Evolutionary conservation across 495 filamentous ascomycete species (phyloP), one percentile per base, ranked within the genome.

Genomic region (Trichoderma reesei): DNA sequence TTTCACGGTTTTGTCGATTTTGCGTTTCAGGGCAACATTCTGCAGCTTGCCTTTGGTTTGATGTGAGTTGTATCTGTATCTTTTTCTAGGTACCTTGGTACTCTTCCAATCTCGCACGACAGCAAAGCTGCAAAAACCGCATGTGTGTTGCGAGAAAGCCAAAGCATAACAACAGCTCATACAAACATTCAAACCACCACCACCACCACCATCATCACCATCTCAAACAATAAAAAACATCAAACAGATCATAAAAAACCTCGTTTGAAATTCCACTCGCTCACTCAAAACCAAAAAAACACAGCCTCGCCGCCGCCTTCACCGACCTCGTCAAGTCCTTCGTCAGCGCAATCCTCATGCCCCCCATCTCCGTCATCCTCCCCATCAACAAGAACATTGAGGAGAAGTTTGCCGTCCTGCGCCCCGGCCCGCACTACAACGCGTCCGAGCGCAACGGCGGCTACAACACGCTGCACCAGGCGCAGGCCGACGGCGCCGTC

Each of bases 31-130:
- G 88, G 89, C 64, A 91, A 91, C 65, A 86, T 91, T 39, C 80
- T 91, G 34, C 86, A 90, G 70, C 86, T 91, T 51, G 88, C 88
- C 14, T 83, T 90, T 54, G 88, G 88, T 67, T 78, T 91, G 73
- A 90, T 91, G 86, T 88, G 67, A 70, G 79, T 69, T 34, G 56
- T 60, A 6, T 41, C 51, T 41, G 51, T 38, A 33, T 18, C 31
- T 14, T 51, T 42, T 20, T 41, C 48, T 10, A n/a, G n/a, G n/a
- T n/a, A n/a, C 20, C 37, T 1, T 13, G 11, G 56, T 9, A 34
- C 38, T 5, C 8, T 56, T 37, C 59, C 13, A 61, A 61, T 11
- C 26, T 26, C 26, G 26, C 26, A 26, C 26, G 26, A 26, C 26
- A 26, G 26, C 26, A 26, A 26, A 26, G 26, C 26, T 26, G 26